Evolutionary conservation across 306 rosid species (phyloP), one percentile per base, ranked within the genome.

Genomic region (Parietaria judaica): DNA sequence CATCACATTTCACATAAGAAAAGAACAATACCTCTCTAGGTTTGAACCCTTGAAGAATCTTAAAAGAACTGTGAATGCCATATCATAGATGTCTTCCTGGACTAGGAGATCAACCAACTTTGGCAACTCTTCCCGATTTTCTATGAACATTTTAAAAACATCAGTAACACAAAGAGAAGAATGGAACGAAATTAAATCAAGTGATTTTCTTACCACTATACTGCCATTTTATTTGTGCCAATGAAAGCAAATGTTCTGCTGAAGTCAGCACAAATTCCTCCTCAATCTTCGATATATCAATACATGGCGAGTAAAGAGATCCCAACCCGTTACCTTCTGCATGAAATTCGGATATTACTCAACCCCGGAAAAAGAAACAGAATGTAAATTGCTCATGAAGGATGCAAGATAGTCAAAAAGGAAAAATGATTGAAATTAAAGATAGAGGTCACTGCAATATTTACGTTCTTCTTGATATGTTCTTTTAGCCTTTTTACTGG

Each of bases 41-140:
- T 69, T 77, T 34, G 96, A 92, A 69, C 89, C 96, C 79, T 76
- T 84, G 76, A 85, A 88, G 81, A 92, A 92, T 70, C 83, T 83
- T 56, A 88, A 78, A 63, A 88, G 70, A 67, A 88, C 66, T 6
- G 90, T 72, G 66, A 92, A 88, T 72, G 96, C 83, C 80, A 83
- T 80, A 58, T 92, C 96, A 70, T 77, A 80, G 46, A 80, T 71
- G 80, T 88, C 75, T 65, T 73, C 75, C 73, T 85, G 76, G 69
- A 86, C 86, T 64, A 92, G 81, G 63, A 83, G 88, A 74, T 84
- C 96, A 51, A 85, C 88, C 76, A 92, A 76, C 66, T 84, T 85
- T 56, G 95, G 73, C 34, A 83, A 78, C 37, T 77, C 80, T 54
- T 81, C 79, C 9, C 69, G 76, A 79, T 70, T 68, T 69, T 80